Base-by-base conservation (phyloP, 345 rosid genomes). In the Melaleuca quinquenervia region DNA sequence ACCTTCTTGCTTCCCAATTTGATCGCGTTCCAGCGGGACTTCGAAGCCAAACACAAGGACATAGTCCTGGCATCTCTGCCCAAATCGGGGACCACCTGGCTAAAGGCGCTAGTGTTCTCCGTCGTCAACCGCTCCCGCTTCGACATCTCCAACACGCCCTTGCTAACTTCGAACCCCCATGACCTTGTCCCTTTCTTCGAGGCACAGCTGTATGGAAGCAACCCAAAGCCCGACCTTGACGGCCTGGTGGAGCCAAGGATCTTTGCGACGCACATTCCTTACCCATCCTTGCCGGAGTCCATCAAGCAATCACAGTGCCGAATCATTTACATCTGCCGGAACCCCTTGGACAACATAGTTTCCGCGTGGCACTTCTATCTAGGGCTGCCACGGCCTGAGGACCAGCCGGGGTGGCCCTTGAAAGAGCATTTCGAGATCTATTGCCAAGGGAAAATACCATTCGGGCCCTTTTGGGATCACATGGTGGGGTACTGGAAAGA, bases 361-460 rank as follows among this genome's bases (percentile, higher is more conserved):
- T 62, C 75, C 11, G 1, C 75, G 14, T 62, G 41, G 75, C 6
- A 62, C 75, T 62, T 62, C 75, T 62, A 13, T 0, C 10, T 62
- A 0, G 20, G 12, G 41, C 1, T 0, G 10, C 44, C 11, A 1
- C 22, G 6, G 21, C 29, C 21, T 0, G 10, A 29, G 41, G 44
- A 29, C 44, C 44, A 29, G 8, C 21, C 3, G 1, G 6, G 29
- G 8, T 27, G 75, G 44, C 14, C 44, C 5, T 41, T 41, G 41
- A 41, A 41, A 4, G 41, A 41, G 41, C 41, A 41, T 41, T 41
- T 41, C 41, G 41, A 41, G 41, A 41, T 4, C 41, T 41, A 41
- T 41, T 29, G 75, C 21, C 5, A 29, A 15, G 75, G 75, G 10
- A 1, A 62, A 29, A 0, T 27, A 3, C 0, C 2, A 5, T 15